Evolutionary conservation across 352 stramenopile species (phyloP), one percentile per base, ranked within the genome.

Genomic region (Phytophthora sojae): DNA sequence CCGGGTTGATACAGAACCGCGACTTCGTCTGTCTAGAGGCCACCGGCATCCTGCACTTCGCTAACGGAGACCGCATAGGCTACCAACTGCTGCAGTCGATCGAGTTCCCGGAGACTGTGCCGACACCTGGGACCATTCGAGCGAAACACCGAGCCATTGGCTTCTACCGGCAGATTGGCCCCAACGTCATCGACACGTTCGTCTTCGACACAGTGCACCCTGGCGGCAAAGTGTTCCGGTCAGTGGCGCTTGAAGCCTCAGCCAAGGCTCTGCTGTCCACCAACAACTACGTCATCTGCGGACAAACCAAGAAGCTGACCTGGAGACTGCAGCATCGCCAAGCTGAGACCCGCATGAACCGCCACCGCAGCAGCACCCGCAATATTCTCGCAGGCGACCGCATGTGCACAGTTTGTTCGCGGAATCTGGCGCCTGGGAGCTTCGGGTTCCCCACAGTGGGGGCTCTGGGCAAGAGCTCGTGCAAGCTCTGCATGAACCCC

Each of bases 21-120:
- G 79, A 91, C 63, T 82, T 83, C 37, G 75, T 89, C 7, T 80
- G 80, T 44, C 57, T 91, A n/a, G 81, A 91, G 50, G 69, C 79
- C 12, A 88, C 76, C 1, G 83, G 81, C 2, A 61, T 89, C 37
- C 73, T 75, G 6, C 52, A 71, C 5, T 73, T 89, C 9, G 45
- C 58, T 1, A 87, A 78, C 30, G 75, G 75, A 39, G 79, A 90
- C 50, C 66, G 71, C 39, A 59, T 90, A 32, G 82, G 82, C 21
- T 92, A 79, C 69, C 82, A 92, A 32, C 61, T 89, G 7, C 64
- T 89, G 26, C 81, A 91, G 64, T 85, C 77, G 39, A 75, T 89
- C 47, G 55, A 78, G 26, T 81, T 81, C 30, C 70, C 65, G 12
- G 51, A 55, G 8, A 83, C 73, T 1, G 59, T 57, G 0, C 65